phyloP scores from a whole-genome alignment of 169 alveolate species.

The Plasmodium inui region DNA sequence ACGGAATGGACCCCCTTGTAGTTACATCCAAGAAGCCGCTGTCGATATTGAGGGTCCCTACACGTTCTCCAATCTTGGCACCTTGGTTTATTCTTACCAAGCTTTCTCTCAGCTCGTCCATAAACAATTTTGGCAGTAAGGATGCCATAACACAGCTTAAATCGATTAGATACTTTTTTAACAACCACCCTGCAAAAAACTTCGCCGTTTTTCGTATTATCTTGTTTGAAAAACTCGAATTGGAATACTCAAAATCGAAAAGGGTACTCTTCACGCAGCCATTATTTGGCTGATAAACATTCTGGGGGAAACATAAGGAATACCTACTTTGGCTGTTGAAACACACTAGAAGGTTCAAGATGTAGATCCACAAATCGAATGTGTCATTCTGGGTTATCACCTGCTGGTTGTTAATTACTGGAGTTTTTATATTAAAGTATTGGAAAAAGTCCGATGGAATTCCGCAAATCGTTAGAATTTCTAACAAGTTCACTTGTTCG shows the following conservation, averaged over 20 bases:
- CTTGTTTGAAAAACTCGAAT: slow-evolving; percentile 74
- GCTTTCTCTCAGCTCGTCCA: slow-evolving; percentile 67
- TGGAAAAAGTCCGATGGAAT: slow-evolving; percentile 51
- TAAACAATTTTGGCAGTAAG: slow-evolving; percentile 80
- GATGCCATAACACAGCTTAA: slow-evolving; percentile 82
- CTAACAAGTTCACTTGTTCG: slow-evolving; percentile 33
- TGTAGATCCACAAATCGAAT: slow-evolving; percentile 79
- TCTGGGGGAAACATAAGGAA: slow-evolving; percentile 71
- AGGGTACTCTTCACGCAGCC: slow-evolving; percentile 73
- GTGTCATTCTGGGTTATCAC: slow-evolving; percentile 80
- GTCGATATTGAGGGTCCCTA: slow-evolving; percentile 10
- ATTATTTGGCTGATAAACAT: slow-evolving; percentile 17
- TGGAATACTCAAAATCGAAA: slow-evolving; percentile 81
- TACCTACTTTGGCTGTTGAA: slow-evolving; percentile 53
- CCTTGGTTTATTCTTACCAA: slow-evolving; percentile 9
- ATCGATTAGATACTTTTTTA: slow-evolving; percentile 81
- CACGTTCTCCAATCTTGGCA: not conserved
- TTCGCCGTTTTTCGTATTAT: slow-evolving; percentile 73
- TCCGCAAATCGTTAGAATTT: slow-evolving; percentile 50
- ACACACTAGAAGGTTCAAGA: slow-evolving; percentile 59
- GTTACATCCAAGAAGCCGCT: not conserved
- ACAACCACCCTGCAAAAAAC: slow-evolving; percentile 79
- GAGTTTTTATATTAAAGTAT: slow-evolving; percentile 48
- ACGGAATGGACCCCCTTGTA: not conserved
- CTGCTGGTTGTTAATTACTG: slow-evolving; percentile 74